Conservation (phyloP, 2,329 filamentous ascomycete genomes). For the Dactylellina parvicollis region DNA sequence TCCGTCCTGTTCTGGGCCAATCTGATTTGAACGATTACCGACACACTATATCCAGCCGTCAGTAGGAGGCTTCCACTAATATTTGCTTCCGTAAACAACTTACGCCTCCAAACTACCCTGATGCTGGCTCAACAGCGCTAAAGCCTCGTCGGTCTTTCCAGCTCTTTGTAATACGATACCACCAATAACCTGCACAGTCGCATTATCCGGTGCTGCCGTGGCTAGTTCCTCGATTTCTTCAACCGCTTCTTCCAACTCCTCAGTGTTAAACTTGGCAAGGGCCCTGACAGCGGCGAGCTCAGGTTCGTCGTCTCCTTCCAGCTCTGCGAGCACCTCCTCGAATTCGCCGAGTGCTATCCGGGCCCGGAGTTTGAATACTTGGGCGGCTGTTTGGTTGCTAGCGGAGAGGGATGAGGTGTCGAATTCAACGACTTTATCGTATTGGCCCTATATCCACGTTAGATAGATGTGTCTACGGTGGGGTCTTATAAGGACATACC, state of each 20-base stretch:
- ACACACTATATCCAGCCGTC: conserved; percentile 67
- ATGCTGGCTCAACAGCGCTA: conserved; percentile 81
- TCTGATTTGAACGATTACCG: conserved; percentile 90
- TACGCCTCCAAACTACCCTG: conserved; percentile 83
- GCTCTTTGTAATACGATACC: conserved; percentile 83
- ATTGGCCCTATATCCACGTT: conserved; percentile 72
- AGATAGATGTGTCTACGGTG: conserved; percentile 59
- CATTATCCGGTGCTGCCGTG: conserved; percentile 74
- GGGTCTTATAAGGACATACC: conserved; percentile 7
- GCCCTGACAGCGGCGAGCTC: conserved; percentile 81
- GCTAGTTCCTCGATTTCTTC: conserved; percentile 74
- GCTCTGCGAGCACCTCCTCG: conserved; percentile 75
- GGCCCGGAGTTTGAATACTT: conserved; percentile 81
- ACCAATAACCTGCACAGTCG: conserved; percentile 80
- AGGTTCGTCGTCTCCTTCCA: conserved; percentile 72
- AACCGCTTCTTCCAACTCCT: conserved; percentile 70
- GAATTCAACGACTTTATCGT: conserved; percentile 84
- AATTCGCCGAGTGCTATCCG: conserved; percentile 83
- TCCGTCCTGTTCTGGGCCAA: conserved; percentile 91
- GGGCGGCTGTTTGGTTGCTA: conserved; percentile 79
- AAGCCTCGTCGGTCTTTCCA: conserved; percentile 84
- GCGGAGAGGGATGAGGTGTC: conserved; percentile 80
- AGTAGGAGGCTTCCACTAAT: conserved; percentile 30
- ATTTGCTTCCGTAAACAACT: conserved; percentile 59
- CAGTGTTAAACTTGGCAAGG: conserved; percentile 74